Base-by-base conservation (phyloP, 371 early-diverging fungal species). In the Mortierella sp. region DNA sequence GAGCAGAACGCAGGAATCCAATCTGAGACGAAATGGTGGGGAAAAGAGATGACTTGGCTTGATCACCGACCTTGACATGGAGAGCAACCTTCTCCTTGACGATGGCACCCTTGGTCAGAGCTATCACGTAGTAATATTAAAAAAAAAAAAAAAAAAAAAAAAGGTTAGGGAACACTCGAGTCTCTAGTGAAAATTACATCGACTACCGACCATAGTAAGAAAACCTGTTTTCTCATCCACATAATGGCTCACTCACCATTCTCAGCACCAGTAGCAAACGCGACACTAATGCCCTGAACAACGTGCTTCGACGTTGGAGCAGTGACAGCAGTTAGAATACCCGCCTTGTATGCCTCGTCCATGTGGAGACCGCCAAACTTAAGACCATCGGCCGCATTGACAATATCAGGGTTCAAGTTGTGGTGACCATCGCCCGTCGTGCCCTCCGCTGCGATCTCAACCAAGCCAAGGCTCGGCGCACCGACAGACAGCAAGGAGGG, bases 1-100 rank as follows among this genome's bases (percentile, higher is more conserved):
- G 50, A 2, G 50, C 17, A 3, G 55, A 12, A 23, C 92, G 86
- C 39, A 93, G 82, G 52, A 78, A 84, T 2, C 81, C 81, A 21
- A 92, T 82, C 60, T 93, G 93, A 12, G 84, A 80, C 2, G 92
- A 87, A 7, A 92, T 76, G 2, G 92, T 86, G 9, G 87, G 81
- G 70, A 86, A 72, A n/a, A 59, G 28, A 12, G 23, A 17, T 0
- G 85, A 86, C 56, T 87, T 87, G 56, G 66, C 60, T 15, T 51
- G 26, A 27, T 86, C 75, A 17, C 90, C 90, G 28, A 90, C 71
- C 46, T 81, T 82, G n/a, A 86, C 75, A 52, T 90, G 90, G 28
- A 93, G 83, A 7, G 89, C 90, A 17, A 85, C 87, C 31, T 84
- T 81, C 43, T 86, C 84, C 57, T 84, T 82, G 59, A 90, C 55